These are phyloP conservation scores for Sporothrix dimorphospora DNA, from an alignment of 2,329 filamentous ascomycete genomes.

Conservation along the genomic window DNA sequence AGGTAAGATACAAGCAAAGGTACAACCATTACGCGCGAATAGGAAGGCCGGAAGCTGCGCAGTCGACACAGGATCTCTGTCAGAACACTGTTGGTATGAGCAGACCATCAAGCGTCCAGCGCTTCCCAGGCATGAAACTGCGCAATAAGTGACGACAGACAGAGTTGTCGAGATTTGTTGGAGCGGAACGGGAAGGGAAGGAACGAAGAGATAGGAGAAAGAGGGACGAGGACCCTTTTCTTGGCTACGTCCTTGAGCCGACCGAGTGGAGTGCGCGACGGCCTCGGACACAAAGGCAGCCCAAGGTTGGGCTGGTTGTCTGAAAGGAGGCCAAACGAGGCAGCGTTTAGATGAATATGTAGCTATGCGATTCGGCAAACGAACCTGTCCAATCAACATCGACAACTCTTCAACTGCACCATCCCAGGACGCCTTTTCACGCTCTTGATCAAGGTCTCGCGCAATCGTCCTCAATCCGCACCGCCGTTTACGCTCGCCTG, in stretches of 20 bases:
- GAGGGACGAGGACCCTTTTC: neutral
- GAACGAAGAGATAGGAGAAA: neutral
- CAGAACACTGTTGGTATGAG: neutral
- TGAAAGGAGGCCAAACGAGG: neutral
- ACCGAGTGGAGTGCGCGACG: neutral
- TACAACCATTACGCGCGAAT: constrained; percentile 1
- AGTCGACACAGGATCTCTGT: neutral
- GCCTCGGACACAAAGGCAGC: constrained; percentile 4
- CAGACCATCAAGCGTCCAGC: neutral
- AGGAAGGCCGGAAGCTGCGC: neutral
- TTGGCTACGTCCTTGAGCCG: neutral
- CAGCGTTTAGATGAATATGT: neutral
- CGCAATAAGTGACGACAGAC: constrained; percentile 9
- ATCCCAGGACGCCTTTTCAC: neutral
- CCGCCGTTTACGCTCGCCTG: neutral
- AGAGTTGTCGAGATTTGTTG: neutral
- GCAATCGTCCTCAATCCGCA: neutral
- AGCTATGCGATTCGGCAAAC: too few species aligned
- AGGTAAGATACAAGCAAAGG: neutral
- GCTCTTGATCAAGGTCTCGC: neutral
- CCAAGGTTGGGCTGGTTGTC: too few species aligned
- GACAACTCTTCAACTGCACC: neutral
- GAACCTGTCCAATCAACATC: neutral
- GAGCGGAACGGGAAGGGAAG: neutral
- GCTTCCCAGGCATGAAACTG: neutral